phyloP scores from a whole-genome alignment of 768 basidiomycete species.

The Dioszegia aurantiaca region DNA sequence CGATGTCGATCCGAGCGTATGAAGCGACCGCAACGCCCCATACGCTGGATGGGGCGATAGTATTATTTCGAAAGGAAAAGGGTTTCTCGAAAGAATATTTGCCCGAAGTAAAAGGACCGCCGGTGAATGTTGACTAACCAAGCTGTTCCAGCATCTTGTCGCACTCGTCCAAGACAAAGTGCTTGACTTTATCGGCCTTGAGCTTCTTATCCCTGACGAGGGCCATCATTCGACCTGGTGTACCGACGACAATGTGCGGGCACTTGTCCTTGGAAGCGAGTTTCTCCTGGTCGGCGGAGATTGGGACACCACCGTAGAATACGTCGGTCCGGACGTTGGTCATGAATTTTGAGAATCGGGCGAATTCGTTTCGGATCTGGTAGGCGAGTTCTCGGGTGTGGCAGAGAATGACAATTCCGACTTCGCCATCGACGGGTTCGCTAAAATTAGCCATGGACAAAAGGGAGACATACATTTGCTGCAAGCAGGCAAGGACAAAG shows the following conservation, averaged over 20 bases:
- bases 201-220: conserved; percentile 91
- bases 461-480: conserved; percentile 64
- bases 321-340: conserved; percentile 95
- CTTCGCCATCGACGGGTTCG: conserved; percentile 96
- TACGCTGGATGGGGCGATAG: conserved; percentile 6
- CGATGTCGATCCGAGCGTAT: conserved; percentile 6
- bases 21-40: conserved; percentile 41
- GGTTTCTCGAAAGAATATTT: conserved; percentile 21
- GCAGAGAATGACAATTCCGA: conserved; percentile 94
- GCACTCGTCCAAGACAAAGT: conserved; percentile 99
- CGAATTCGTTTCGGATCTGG: conserved; percentile 99
- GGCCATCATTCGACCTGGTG: conserved; percentile 94
- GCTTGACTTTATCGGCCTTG: conserved; percentile 88
- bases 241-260: conserved; percentile 98
- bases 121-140: too few relatives aligned
- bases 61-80: background rate
- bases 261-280: conserved; percentile 95
- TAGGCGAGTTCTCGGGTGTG: conserved; percentile 99
- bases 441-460: conserved; percentile 15
- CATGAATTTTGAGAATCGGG: conserved; percentile 99
- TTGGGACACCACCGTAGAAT: conserved; percentile 95
- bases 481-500: conserved; percentile 94
- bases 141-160: conserved; percentile 99
- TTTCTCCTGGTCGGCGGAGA: conserved; percentile 86
- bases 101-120: conserved; percentile 40